These are phyloP conservation scores for Blastomyces emzantsi DNA, from an alignment of 2,329 filamentous ascomycete species.

Conservation along the genomic window DNA sequence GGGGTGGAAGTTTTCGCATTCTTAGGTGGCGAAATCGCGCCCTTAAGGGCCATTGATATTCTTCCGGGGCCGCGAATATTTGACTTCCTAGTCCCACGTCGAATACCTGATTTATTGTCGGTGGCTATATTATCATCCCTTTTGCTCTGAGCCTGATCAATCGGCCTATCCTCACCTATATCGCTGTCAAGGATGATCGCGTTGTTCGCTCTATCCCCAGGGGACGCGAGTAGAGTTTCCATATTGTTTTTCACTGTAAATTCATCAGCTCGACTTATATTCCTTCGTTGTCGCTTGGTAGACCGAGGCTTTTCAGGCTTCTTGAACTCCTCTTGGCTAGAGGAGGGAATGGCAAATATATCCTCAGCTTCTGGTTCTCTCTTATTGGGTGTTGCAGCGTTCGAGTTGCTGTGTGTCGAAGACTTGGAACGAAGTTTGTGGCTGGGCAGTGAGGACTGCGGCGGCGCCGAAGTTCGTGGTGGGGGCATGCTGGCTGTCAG, in stretches of 20 bases:
- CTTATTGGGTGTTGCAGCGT: not conserved
- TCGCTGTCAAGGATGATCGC: conserved; percentile 4
- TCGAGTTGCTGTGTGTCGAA: not conserved
- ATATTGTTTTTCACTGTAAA: not conserved
- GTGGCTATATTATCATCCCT: not conserved
- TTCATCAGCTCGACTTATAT: not conserved
- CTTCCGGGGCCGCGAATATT: not conserved
- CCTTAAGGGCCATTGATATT: not conserved
- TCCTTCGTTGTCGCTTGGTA: not conserved
- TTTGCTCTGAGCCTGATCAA: not conserved
- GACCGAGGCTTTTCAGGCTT: not conserved
- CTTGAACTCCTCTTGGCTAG: not conserved
- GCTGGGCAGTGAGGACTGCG: not conserved
- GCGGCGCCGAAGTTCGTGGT: not conserved
- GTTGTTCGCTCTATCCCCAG: not conserved
- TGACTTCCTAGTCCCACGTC: conserved; percentile 4
- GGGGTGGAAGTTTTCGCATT: not conserved
- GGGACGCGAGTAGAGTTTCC: not conserved
- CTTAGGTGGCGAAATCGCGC: not conserved
- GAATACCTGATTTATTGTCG: not conserved
- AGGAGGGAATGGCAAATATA: not conserved
- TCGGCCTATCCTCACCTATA: not conserved
- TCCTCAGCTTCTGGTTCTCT: not conserved
- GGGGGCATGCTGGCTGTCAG: too few relatives aligned
- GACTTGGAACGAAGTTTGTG: not conserved